These are phyloP conservation scores for Apiospora kogelbergensis DNA, from an alignment of 2,329 filamentous ascomycete genomes.

Conservation along the genomic window DNA sequence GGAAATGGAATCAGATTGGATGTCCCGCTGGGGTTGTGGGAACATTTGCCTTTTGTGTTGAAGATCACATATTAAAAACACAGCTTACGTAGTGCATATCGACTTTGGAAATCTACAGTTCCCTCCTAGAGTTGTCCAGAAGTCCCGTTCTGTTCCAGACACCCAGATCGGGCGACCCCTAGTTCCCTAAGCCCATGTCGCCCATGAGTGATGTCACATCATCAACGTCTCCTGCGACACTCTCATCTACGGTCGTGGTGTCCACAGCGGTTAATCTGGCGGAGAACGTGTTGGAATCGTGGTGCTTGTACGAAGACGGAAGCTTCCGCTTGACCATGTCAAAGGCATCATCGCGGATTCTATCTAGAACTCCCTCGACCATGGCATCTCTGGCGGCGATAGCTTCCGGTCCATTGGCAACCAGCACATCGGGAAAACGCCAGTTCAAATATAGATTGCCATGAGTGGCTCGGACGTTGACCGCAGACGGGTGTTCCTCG, in stretches of 20 bases:
- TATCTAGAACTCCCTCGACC: constrained; percentile 6
- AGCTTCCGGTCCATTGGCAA: not conserved
- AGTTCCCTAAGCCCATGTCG: not conserved
- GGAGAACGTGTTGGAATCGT: constrained; percentile 12
- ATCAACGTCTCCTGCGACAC: not conserved
- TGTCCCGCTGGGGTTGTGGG: not conserved
- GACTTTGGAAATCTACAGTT: too few relatives aligned
- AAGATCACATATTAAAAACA: constrained; percentile 27
- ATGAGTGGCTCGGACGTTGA: constrained; percentile 18
- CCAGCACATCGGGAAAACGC: constrained; percentile 19
- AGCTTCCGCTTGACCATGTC: not conserved
- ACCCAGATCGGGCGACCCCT: not conserved
- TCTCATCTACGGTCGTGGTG: not conserved
- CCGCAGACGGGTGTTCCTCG: constrained; percentile 10
- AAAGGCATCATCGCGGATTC: constrained; percentile 12
- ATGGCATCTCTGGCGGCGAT: constrained; percentile 9
- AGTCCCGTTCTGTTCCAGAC: too few relatives aligned
- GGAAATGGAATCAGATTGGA: not conserved
- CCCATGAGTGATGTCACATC: not conserved
- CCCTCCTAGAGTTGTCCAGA: too few relatives aligned
- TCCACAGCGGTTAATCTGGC: not conserved
- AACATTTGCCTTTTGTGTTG: constrained; percentile 23
- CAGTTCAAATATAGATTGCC: constrained; percentile 22
- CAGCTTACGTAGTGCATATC: too few relatives aligned
- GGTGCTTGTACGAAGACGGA: not conserved